Conservation (phyloP, 106 monocot genomes). For the Dioscorea alata region DNA sequence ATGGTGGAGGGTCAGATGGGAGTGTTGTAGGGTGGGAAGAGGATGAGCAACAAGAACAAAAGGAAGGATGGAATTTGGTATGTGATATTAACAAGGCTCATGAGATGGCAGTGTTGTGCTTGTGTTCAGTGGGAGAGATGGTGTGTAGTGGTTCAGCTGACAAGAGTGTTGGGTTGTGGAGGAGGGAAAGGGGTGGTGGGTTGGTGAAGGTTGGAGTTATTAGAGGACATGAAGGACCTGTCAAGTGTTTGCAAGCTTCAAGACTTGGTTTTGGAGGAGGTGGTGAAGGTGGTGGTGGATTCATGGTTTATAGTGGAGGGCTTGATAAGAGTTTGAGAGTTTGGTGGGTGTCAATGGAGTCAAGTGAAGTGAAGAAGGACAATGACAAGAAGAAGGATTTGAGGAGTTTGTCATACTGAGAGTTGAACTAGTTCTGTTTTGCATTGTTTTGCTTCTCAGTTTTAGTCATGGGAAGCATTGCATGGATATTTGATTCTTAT, state of each 20-base stretch:
- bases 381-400: neutral
- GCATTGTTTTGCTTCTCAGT: neutral
- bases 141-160: slow-evolving; percentile 71
- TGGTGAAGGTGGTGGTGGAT: slow-evolving; percentile 19
- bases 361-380: neutral
- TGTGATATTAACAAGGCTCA: slow-evolving; percentile 49
- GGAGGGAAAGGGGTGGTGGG: slow-evolving; percentile 21
- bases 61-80: slow-evolving; percentile 15
- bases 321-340: slow-evolving; percentile 77
- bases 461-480: neutral
- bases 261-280: slow-evolving; percentile 8
- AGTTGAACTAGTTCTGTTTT: neutral
- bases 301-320: slow-evolving; percentile 71
- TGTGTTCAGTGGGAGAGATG: slow-evolving; percentile 32
- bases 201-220: slow-evolving; percentile 28
- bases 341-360: slow-evolving; percentile 67
- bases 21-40: slow-evolving; percentile 41
- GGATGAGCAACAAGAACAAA: neutral
- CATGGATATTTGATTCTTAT: too few relatives aligned
- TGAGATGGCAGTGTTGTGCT: slow-evolving; percentile 55
- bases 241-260: slow-evolving; percentile 67
- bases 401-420: neutral
- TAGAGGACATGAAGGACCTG: slow-evolving; percentile 59
- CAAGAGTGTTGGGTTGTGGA: slow-evolving; percentile 57
- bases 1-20: slow-evolving; percentile 66